Percentiles rank a stretch among this genome's conserved stretches.
Conservation (phyloP, 2,329 filamentous ascomycete species). For the Pseudogymnoascus sp. region DNA sequence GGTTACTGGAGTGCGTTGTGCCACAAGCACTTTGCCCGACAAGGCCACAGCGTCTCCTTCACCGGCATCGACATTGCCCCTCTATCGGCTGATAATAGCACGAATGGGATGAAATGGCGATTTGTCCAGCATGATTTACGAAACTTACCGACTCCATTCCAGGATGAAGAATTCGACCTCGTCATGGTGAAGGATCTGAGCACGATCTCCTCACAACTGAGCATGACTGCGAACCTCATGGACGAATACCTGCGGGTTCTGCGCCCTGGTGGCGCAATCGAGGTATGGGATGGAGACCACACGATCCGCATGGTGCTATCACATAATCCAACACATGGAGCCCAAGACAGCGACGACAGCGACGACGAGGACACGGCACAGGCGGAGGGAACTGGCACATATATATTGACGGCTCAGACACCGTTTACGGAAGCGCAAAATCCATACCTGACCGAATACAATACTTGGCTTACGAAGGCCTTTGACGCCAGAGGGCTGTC, state of each 20-base stretch:
- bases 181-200: slow-evolving; percentile 82
- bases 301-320: slow-evolving; percentile 75
- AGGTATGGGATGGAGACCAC: slow-evolving; percentile 86
- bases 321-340: slow-evolving; percentile 45
- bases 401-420: slow-evolving; percentile 73
- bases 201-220: slow-evolving; percentile 52
- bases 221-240: slow-evolving; percentile 45
- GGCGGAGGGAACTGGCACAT: slow-evolving; percentile 66
- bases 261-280: slow-evolving; percentile 68
- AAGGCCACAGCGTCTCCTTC: slow-evolving; percentile 65
- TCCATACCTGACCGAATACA: slow-evolving; percentile 73
- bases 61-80: slow-evolving; percentile 77
- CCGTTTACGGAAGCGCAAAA: slow-evolving; percentile 76
- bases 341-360: slow-evolving; percentile 31
- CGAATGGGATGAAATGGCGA: slow-evolving; percentile 74
- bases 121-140: slow-evolving; percentile 86
- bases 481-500: slow-evolving; percentile 64
- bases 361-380: slow-evolving; percentile 55
- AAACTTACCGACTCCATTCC: slow-evolving; percentile 66
- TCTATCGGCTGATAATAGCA: slow-evolving; percentile 52
- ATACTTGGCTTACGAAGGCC: slow-evolving; percentile 69
- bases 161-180: slow-evolving; percentile 73
- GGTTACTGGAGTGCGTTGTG: slow-evolving; percentile 88
- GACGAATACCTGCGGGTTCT: slow-evolving; percentile 73
- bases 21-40: slow-evolving; percentile 65